Evolutionary conservation across 345 rosid species (phyloP), one percentile per base, ranked within the genome.

Genomic region (Anastatica hierochuntica): DNA sequence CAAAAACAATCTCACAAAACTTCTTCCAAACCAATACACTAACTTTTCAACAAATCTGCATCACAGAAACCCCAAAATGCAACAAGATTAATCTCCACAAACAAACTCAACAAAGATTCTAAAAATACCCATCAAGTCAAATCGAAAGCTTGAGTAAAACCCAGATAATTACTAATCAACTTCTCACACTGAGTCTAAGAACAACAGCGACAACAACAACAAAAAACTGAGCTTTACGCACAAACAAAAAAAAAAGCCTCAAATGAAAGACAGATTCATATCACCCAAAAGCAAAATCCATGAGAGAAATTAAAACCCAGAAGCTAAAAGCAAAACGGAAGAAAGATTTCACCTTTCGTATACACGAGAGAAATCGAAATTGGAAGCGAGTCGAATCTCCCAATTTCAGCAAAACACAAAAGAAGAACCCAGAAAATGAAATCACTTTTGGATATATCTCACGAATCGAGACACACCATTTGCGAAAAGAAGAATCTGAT

Each of bases 401-500:
- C 59, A 59, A 59, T n/a, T 58, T 66, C 44, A 59, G 59, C 64
- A 65, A 57, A 21, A 53, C 39, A 19, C 34, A 27, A 37, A 14
- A 14, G 43, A 35, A 1, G 43, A 36, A 27, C 8, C 7, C 47
- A n/a, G 4, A 5, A 15, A n/a, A 43, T 9, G 0, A 1, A 4
- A n/a, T 7, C 7, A n/a, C n/a, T n/a, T n/a, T 23, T 34, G 26
- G 63, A 54, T 38, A 54, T 38, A 26, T 29, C 10, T 29, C 29
- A 64, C n/a, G 52, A 9, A 41, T 49, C 57, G 63, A 64, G 63
- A 42, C 58, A 56, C 51, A 57, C 69, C 49, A 45, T 54, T 67
- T 60, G 39, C 19, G 24, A 53, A 53, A 58, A 23, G 72, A 47
- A 60, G 66, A 53, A 60, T 60, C 62, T 53, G 62, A 56, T 64